A percentile compares a stretch with the other conserved stretches of the same genome.
These are phyloP conservation scores for Colletotrichum cereale DNA, from an alignment of 2,329 filamentous ascomycete genomes.

Conservation along the genomic window DNA sequence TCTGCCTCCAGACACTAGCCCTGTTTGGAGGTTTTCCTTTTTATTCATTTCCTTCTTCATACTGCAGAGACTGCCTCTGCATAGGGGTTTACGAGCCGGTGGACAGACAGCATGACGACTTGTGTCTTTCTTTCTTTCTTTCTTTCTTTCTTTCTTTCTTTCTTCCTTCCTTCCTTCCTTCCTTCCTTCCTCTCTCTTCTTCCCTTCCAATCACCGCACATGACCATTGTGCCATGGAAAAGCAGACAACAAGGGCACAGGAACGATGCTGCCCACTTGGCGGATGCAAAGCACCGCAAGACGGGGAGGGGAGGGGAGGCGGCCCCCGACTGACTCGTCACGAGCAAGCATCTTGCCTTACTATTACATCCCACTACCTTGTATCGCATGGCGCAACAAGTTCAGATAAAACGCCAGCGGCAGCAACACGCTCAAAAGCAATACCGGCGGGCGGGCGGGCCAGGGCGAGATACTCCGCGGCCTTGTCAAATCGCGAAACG, in stretches of 20 bases:
- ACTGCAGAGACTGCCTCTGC: not conserved
- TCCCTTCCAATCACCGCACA: not conserved
- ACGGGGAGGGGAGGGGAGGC: not conserved
- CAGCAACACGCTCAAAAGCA: not conserved
- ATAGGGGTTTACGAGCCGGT: not conserved
- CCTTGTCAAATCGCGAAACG: not conserved
- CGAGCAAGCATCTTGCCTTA: not conserved
- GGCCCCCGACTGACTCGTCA: slow-evolving; percentile 9
- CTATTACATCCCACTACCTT: not conserved
- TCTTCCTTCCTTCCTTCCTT: no score
- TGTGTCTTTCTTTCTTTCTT: not conserved
- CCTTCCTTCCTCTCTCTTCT: not conserved
- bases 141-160: not conserved
- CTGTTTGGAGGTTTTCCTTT: no score
- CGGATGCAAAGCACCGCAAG: not conserved
- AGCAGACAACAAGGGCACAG: not conserved
- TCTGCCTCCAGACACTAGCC: not conserved
- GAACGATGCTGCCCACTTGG: not conserved
- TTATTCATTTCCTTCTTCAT: no score
- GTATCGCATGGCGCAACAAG: slow-evolving; percentile 2
- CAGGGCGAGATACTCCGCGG: not conserved
- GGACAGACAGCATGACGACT: no score
- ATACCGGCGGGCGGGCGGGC: no score
- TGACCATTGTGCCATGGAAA: not conserved
- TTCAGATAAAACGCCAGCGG: not conserved